phyloP scores from a whole-genome alignment of 257 asterid genomes.

The Solanum ossicruentum region DNA sequence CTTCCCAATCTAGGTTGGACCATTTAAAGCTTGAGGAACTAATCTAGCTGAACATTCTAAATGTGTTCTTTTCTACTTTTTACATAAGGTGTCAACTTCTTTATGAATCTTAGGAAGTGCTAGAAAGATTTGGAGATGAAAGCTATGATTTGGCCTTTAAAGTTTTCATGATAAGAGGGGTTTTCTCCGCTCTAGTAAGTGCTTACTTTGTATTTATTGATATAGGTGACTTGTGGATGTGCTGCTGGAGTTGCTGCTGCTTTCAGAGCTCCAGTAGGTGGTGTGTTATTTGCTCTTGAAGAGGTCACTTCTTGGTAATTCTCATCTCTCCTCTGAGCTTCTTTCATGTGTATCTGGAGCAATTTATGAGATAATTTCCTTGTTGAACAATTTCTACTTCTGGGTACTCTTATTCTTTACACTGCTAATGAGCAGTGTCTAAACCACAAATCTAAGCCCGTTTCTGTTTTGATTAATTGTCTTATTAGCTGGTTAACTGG shows the following conservation, averaged over 20 bases:
- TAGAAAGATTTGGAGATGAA: not conserved
- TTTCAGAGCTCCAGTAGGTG: slow-evolving; percentile 99
- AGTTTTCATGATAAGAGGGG: slow-evolving; percentile 14
- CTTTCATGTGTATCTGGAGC: not conserved
- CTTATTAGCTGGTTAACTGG: not conserved
- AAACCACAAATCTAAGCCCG: not conserved
- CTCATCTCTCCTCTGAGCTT: slow-evolving; percentile 2
- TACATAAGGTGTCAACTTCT: not conserved
- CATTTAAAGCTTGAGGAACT: not conserved
- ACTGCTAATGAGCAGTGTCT: not conserved
- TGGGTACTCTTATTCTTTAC: not conserved
- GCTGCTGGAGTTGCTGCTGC: slow-evolving; percentile 99
- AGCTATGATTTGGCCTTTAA: not conserved
- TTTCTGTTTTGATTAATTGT: not conserved
- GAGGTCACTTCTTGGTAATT: slow-evolving; percentile 97
- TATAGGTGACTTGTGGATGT: slow-evolving; percentile 99
- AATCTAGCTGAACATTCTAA: not conserved
- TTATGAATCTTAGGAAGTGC: not conserved
- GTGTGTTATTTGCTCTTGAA: slow-evolving; percentile 93
- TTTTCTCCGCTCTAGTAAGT: slow-evolving; percentile 14
- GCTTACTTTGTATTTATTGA: slow-evolving; percentile 35
- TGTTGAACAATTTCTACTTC: not conserved
- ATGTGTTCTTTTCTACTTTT: not conserved
- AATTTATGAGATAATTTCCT: not conserved
- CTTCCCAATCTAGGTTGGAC: not conserved